phyloP scores from a whole-genome alignment of 2,329 filamentous ascomycete species.

The Waltergamsia citrina region DNA sequence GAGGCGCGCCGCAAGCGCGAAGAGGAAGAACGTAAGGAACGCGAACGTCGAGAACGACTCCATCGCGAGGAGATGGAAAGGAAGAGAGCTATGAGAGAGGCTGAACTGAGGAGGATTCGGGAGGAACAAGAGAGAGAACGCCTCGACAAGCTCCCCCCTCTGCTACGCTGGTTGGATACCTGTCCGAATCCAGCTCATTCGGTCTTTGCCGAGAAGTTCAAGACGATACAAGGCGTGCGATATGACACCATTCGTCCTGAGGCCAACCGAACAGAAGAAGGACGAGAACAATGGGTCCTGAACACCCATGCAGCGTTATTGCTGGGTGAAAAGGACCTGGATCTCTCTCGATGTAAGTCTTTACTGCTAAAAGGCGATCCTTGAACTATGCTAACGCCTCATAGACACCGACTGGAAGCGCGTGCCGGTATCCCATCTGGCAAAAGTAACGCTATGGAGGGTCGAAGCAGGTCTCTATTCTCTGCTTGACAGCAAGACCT shows the following conservation, averaged over 20 bases:
- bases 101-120: constrained; percentile 36
- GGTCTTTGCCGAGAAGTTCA: constrained; percentile 43
- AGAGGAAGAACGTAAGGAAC: constrained; percentile 40
- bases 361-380: neutral
- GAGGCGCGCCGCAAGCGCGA: constrained; percentile 38
- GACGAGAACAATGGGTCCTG: constrained; percentile 57
- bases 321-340: constrained; percentile 54
- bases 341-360: constrained; percentile 47
- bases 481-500: constrained; percentile 37
- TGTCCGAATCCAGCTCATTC: constrained; percentile 40
- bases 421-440: constrained; percentile 39
- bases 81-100: constrained; percentile 37
- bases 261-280: constrained; percentile 40
- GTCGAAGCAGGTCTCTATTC: constrained; percentile 48
- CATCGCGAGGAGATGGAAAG: constrained; percentile 36
- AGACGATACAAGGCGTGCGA: constrained; percentile 48
- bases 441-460: constrained; percentile 51
- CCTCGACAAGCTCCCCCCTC: constrained; percentile 46
- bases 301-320: constrained; percentile 56
- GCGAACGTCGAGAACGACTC: constrained; percentile 33
- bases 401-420: constrained; percentile 51
- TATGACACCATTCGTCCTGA: constrained; percentile 52
- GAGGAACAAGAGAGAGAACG: constrained; percentile 46
- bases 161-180: constrained; percentile 51
- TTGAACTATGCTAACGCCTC: neutral